Conservation (phyloP, 2,329 filamentous ascomycete genomes). For the Hymenoscyphus scutula region DNA sequence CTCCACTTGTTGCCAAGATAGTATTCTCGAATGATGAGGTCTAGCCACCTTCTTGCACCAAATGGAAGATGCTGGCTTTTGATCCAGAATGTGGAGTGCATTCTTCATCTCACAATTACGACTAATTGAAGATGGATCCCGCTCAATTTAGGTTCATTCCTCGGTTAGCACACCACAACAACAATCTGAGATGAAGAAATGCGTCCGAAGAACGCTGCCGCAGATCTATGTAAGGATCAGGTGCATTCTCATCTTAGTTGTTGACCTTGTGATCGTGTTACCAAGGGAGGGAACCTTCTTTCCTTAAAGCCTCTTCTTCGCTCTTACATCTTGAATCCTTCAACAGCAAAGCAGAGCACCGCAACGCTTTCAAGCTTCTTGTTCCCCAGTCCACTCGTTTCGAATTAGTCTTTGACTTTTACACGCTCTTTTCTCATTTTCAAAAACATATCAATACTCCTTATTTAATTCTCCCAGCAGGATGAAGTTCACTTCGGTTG, state of each 20-base stretch:
- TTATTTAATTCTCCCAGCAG: slow-evolving; percentile 43
- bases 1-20: neutral
- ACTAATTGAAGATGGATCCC: neutral
- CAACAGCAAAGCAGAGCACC: slow-evolving; percentile 7
- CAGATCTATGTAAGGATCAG: slow-evolving; percentile 7
- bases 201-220: slow-evolving; percentile 9
- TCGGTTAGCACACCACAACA: slow-evolving; percentile 8
- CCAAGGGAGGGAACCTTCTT: slow-evolving; percentile 1
- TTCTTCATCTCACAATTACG: slow-evolving; percentile 3
- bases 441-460: neutral
- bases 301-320: slow-evolving; percentile 5
- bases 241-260: slow-evolving; percentile 2
- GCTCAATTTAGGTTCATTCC: slow-evolving; percentile 7
- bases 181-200: neutral
- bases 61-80: neutral
- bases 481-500: slow-evolving; percentile 60
- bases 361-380: slow-evolving; percentile 15
- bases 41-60: neutral
- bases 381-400: slow-evolving; percentile 8
- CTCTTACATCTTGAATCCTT: neutral
- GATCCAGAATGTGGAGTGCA: slow-evolving; percentile 8
- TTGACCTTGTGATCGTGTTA: neutral
- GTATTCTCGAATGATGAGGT: neutral
- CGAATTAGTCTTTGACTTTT: slow-evolving; percentile 33
- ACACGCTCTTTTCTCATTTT: slow-evolving; percentile 29